Base-by-base conservation (phyloP, 768 basidiomycete species). In the Clitopilus hobsonii region DNA sequence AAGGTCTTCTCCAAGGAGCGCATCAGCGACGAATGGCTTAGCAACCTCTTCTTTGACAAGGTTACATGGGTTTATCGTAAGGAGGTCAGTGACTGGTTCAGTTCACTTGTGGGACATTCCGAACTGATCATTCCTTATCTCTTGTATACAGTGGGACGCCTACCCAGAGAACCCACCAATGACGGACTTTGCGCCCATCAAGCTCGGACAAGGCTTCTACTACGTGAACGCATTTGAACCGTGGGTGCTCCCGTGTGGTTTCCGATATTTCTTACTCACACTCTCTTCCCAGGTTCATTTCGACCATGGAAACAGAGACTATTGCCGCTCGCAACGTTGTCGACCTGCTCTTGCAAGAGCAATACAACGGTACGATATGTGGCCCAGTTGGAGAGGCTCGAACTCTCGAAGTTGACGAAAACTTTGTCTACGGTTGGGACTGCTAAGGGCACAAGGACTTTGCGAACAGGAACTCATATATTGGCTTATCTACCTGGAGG, bases 231-330 rank as follows among this genome's bases (percentile, higher is more conserved):
- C 90, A 1, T 89, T 97, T 59, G 96, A 98, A 73, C 86, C 92
- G 83, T 89, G 71, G 63, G 86, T 81, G 11, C 47, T 24, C 36
- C 16, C 28, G 25, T 38, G 20, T 45, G 32, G 56, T 45, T 54
- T 49, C 50, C 32, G 24, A 58, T 49, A 28, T 36, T 53, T 45
- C 25, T 18, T 59, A 27, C 55, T 20, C 14, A 24, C 49, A n/a
- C 1, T 5, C 18, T 11, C 10, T 48, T 56, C 41, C 8, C 56
- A 90, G 89, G 27, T 82, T 92, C 61, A 88, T 94, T 47, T 90
- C 86, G 13, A 93, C 92, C 5, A 97, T 98, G 95, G 95, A 98
- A 69, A 95, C 94, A 0, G 86, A 94, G 70, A 93, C 91, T 0
- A 68, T 96, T 27, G 79, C 91, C 0, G 83, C 90, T 0, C 83